Base-by-base conservation (phyloP, 108 stramenopile genomes). In the Skeletonema grethae region DNA sequence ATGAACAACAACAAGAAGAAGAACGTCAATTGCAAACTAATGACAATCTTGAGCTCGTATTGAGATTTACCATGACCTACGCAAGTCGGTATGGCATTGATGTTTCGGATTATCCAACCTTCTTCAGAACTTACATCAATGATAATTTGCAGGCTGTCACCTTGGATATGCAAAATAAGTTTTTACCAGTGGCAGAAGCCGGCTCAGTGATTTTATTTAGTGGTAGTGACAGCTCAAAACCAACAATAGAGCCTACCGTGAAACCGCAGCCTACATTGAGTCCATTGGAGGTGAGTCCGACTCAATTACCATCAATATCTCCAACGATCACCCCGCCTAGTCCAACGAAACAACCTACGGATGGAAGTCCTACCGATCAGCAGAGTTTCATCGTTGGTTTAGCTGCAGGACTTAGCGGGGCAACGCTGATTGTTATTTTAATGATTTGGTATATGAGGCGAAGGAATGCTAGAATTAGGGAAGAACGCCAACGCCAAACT, bases 81-180 rank as follows among this genome's bases (percentile, higher is more conserved):
- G 20, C 60, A 34, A 83, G 82, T 7, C 59, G 55, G 20, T 82
- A 87, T 61, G 78, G 77, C 13, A 53, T 61, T 25, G 85, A 88
- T 46, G 81, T 90, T 4, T 63, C 67, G 0, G 64, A 73, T 3
- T 93, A 81, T 50, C 78, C 86, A 5, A 18, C 13, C 16, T 31
- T 70, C 3, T 93, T 90, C 66, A 73, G 76, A 59, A 63, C 22
- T 22, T 86, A 63, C 46, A 79, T 90, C 63, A 87, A 87, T 53
- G 12, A 16, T 3, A 84, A 90, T 48, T 48, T 84, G 4, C 66
- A 60, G 0, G 13, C 35, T 4, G 67, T 88, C 4, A 79, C 82
- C 34, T 28, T 38, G 1, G 78, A 85, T 68, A 75, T 93, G 81
- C 65, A 70, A 34, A 4, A 11, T 2, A 56, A 80, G 25, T 80